Conservation (phyloP, 805 yeast species). For the Barnettozyma siamensis region DNA sequence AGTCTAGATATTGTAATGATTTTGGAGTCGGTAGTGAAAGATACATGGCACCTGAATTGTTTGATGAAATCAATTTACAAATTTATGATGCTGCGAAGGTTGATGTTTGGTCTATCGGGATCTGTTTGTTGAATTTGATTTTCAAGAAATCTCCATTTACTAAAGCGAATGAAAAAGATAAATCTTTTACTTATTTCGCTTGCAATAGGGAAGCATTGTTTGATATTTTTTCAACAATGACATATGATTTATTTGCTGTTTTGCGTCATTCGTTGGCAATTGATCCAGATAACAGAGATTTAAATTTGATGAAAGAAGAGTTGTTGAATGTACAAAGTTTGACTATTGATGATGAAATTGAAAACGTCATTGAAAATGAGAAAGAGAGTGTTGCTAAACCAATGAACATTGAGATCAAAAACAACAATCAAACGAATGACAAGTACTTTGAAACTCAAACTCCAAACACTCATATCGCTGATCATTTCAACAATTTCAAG, state of each 20-base stretch:
- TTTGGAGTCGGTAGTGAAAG: slow-evolving; percentile 87
- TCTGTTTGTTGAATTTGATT: slow-evolving; percentile 75
- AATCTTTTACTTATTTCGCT: slow-evolving; percentile 78
- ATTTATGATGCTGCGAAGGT: slow-evolving; percentile 74
- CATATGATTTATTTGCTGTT: slow-evolving; percentile 80
- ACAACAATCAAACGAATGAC: slow-evolving; percentile 17
- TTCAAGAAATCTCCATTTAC: slow-evolving; percentile 85
- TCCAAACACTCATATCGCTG: slow-evolving; percentile 39
- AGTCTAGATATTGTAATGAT: slow-evolving; percentile 47
- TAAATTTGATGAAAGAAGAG: slow-evolving; percentile 54
- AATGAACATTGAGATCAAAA: slow-evolving; percentile 14
- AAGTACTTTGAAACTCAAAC: slow-evolving; percentile 58
- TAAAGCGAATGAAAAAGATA: slow-evolving; percentile 75
- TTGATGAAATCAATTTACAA: slow-evolving; percentile 50
- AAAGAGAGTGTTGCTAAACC: slow-evolving; percentile 25
- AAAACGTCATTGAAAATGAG: slow-evolving; percentile 22
- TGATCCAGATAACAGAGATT: slow-evolving; percentile 80
- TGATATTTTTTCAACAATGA: slow-evolving; percentile 87
- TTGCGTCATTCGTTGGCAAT: slow-evolving; percentile 71
- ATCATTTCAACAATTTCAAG: slow-evolving; percentile 33
- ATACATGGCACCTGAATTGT: slow-evolving; percentile 92
- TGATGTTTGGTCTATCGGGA: slow-evolving; percentile 88
- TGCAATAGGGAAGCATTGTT: slow-evolving; percentile 83
- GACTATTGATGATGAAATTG: slow-evolving; percentile 78
- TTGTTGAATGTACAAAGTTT: slow-evolving; percentile 55